phyloP scores from a whole-genome alignment of 176 grass and related monocot genomes.

The Ananas comosus region DNA sequence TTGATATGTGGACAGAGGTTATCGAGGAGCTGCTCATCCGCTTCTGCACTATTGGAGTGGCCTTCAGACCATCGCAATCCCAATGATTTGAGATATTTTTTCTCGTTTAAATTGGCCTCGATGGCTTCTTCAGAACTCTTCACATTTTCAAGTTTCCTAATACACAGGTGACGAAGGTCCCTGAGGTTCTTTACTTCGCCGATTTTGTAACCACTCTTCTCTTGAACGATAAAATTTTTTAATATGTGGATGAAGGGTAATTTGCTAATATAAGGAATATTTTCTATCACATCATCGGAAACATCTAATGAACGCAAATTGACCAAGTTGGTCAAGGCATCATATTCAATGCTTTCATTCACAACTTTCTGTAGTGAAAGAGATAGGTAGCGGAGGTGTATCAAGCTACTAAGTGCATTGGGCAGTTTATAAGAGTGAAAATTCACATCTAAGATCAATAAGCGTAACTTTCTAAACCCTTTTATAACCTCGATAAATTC shows the following conservation, averaged over 20 bases:
- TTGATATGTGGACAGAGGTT: neutral
- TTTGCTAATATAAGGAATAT: conserved; percentile 12
- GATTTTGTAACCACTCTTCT: conserved; percentile 7
- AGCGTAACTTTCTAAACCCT: neutral
- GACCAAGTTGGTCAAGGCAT: neutral
- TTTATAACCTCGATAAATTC: too few species aligned
- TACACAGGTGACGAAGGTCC: conserved; percentile 10
- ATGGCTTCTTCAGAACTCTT: neutral
- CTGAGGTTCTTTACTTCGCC: neutral
- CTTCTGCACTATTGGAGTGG: neutral
- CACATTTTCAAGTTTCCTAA: conserved; percentile 14
- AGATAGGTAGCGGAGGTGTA: neutral
- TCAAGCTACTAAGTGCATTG: neutral
- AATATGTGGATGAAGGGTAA: conserved; percentile 16
- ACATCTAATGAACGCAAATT: conserved; percentile 1
- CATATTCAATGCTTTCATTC: neutral
- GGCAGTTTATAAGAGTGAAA: neutral
- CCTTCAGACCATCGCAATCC: conserved; percentile 1
- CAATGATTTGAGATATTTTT: conserved; percentile 2
- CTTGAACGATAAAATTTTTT: neutral
- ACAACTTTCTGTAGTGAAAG: neutral
- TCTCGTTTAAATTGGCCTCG: conserved; percentile 1
- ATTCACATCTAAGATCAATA: neutral
- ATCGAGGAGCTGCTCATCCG: conserved; percentile 4
- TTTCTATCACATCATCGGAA: neutral